These are phyloP conservation scores for Lactarius trivialis DNA, from an alignment of 768 basidiomycete genomes.

Conservation along the genomic window DNA sequence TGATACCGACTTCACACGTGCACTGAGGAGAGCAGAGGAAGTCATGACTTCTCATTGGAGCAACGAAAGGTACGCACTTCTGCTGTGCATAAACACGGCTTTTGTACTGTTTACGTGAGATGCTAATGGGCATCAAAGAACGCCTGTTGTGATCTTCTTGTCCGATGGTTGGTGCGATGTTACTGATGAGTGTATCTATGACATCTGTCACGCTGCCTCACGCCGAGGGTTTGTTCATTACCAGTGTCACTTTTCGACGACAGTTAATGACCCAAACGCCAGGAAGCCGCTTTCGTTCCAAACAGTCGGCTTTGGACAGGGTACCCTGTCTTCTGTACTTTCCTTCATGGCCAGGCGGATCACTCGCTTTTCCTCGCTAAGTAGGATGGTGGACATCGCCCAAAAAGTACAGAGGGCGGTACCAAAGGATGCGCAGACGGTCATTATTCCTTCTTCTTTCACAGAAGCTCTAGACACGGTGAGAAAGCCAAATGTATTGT, in stretches of 20 bases:
- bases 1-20: conserved; percentile 40
- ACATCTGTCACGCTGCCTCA: conserved; percentile 39
- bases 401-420: conserved; percentile 39
- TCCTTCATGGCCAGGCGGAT: background rate
- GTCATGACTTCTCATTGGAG: conserved; percentile 45
- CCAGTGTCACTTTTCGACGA: background rate
- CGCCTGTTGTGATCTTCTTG: conserved; percentile 49
- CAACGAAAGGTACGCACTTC: conserved; percentile 35
- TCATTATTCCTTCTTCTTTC: conserved; percentile 39
- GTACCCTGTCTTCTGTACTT: conserved; percentile 9
- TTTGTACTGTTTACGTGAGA: background rate
- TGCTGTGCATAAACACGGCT: background rate
- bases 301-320: conserved; percentile 45
- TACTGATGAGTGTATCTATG: conserved; percentile 33
- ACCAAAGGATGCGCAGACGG: conserved; percentile 33
- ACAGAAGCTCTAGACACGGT: conserved; percentile 47
- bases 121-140: conserved; percentile 28
- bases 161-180: conserved; percentile 47
- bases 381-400: conserved; percentile 47
- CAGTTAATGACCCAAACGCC: background rate
- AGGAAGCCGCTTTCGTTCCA: conserved; percentile 54
- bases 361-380: conserved; percentile 27
- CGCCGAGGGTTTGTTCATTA: conserved; percentile 35
- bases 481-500: conserved; percentile 12
- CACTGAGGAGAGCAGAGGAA: conserved; percentile 32